A percentile compares a stretch with the other conserved stretches of the same genome.
Conservation (phyloP, 176 grass and related monocot species). For the Alopecurus myosuroides region DNA sequence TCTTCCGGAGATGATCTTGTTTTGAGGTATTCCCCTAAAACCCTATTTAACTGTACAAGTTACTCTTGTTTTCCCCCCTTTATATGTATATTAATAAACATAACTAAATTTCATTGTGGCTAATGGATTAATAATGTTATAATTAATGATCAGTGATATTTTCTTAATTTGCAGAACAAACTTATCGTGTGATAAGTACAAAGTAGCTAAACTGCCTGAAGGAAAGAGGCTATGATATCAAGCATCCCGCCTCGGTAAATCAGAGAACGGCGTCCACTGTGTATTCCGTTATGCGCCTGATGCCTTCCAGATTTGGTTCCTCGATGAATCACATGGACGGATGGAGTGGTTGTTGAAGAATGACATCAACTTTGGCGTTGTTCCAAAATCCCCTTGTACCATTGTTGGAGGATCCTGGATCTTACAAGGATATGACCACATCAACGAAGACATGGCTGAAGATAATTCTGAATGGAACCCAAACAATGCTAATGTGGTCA, state of each 20-base stretch:
- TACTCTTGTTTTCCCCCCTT: background rate
- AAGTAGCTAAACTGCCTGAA: background rate
- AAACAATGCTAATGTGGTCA: background rate
- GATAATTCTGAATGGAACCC: background rate
- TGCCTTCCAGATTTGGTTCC: background rate
- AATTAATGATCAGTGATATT: too few species aligned
- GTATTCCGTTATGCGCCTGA: background rate
- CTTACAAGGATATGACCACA: background rate
- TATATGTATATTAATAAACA: too few species aligned
- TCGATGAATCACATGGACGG: background rate
- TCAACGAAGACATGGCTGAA: background rate
- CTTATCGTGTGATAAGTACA: background rate
- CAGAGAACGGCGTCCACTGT: background rate
- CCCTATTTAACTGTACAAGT: too few species aligned
- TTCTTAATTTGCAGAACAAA: background rate
- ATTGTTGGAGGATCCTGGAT: background rate
- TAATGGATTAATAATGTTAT: too few species aligned
- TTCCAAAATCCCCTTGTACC: background rate
- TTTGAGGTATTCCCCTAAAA: background rate
- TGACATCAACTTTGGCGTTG: background rate
- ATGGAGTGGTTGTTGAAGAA: background rate
- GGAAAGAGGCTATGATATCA: background rate
- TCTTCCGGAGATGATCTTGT: background rate
- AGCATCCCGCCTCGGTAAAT: background rate
- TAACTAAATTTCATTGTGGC: background rate